These are phyloP conservation scores for Penicillium simplicissimum DNA, from an alignment of 495 filamentous ascomycete species.

Conservation along the genomic window DNA sequence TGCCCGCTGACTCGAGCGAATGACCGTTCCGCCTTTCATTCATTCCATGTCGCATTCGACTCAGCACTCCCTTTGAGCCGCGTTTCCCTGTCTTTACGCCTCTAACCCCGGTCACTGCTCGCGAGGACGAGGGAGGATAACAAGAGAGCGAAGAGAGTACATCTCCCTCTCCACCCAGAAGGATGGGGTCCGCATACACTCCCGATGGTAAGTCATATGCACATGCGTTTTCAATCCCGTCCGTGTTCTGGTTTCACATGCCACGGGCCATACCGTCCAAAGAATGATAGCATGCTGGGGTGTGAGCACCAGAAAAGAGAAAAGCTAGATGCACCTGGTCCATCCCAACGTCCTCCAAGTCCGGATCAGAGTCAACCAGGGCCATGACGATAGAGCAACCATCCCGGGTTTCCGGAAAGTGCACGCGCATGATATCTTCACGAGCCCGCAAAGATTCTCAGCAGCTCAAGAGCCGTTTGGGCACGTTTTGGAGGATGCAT, in stretches of 20 bases:
- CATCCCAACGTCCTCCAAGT: neutral
- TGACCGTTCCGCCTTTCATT: constrained; percentile 21
- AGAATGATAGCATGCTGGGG: constrained; percentile 3
- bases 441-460: neutral
- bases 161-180: constrained; percentile 19
- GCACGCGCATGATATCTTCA: constrained; percentile 1
- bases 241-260: constrained; percentile 25
- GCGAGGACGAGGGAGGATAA: constrained; percentile 2
- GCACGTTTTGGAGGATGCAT: constrained; percentile 17
- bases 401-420: neutral
- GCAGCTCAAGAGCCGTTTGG: neutral
- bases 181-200: constrained; percentile 44
- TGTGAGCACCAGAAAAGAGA: neutral
- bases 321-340: neutral
- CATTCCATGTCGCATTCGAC: constrained; percentile 28
- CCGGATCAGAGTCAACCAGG: neutral
- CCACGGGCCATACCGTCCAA: constrained; percentile 7
- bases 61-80: constrained; percentile 33
- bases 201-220: constrained; percentile 43
- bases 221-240: constrained; percentile 16
- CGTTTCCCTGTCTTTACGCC: constrained; percentile 9
- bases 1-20: constrained; percentile 32
- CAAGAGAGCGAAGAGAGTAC: neutral
- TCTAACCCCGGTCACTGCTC: neutral
- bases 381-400: neutral